phyloP scores from a whole-genome alignment of 352 stramenopile species.

The Pythium plurisporium region DNA sequence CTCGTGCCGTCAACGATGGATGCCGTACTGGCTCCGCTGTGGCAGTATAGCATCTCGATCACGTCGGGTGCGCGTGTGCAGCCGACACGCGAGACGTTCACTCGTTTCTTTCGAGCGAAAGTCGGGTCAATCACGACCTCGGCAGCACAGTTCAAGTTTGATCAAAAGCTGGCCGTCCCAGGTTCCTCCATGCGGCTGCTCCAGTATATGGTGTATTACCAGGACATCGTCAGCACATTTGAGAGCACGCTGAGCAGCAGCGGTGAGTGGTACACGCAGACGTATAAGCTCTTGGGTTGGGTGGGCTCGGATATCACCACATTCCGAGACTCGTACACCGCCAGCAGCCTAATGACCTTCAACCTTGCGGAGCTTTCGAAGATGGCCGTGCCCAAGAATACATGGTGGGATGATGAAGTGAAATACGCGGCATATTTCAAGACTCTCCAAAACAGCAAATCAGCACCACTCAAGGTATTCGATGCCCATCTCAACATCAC shows the following conservation, averaged over 20 bases:
- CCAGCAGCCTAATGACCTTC: conserved; percentile 27
- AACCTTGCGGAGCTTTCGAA: conserved; percentile 24
- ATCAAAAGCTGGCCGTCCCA: conserved; percentile 13
- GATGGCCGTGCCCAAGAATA: neutral
- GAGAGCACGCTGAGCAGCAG: neutral
- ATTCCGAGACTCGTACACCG: conserved; percentile 34
- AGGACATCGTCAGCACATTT: conserved; percentile 32
- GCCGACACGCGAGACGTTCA: neutral
- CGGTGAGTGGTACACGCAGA: conserved; percentile 24
- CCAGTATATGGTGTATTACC: conserved; percentile 36
- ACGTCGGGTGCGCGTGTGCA: conserved; percentile 23
- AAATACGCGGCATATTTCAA: conserved; percentile 32
- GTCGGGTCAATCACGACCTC: conserved; percentile 22
- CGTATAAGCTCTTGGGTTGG: conserved; percentile 35
- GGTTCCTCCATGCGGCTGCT: conserved; percentile 41
- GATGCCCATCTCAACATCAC: conserved; percentile 19
- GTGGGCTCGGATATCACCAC: conserved; percentile 28
- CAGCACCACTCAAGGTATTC: conserved; percentile 32
- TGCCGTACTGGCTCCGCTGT: conserved; percentile 25
- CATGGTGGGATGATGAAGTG: conserved; percentile 33
- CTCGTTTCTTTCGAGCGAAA: conserved; percentile 24
- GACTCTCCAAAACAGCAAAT: conserved; percentile 13
- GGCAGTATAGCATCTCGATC: conserved; percentile 24
- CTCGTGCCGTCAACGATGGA: conserved; percentile 18
- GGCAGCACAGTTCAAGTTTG: conserved; percentile 31